phyloP scores from a whole-genome alignment of 1,284 basidiomycete genomes.

The Moesziomyces parantarcticus region DNA sequence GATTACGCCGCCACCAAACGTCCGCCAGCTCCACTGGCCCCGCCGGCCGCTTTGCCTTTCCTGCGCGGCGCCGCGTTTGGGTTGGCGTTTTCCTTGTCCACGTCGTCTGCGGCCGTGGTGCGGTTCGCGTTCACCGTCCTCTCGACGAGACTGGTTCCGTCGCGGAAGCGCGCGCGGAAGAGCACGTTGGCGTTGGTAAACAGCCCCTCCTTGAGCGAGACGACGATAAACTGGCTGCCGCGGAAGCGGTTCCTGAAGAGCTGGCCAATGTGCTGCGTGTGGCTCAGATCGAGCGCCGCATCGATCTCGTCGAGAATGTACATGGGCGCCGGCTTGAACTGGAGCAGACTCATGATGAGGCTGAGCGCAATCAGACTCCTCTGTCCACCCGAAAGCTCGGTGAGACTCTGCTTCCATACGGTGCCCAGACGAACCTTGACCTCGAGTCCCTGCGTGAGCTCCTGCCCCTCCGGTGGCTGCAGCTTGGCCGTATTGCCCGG shows the following conservation, averaged over 20 bases:
- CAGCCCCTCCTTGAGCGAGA: conserved; percentile 90
- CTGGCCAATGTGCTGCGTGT: conserved; percentile 95
- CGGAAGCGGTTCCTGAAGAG: conserved; percentile 97
- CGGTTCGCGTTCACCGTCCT: conserved; percentile 50
- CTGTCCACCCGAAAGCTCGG: conserved; percentile 96
- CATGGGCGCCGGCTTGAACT: conserved; percentile 99
- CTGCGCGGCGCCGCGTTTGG: conserved; percentile 10
- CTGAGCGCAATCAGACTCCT: conserved; percentile 95
- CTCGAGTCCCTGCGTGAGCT: conserved; percentile 92
- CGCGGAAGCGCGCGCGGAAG: conserved; percentile 89
- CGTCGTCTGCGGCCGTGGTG: conserved; percentile 27
- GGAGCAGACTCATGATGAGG: conserved; percentile 95
- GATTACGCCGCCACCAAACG: conserved; percentile 22
- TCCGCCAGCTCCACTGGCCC: not conserved
- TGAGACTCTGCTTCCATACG: conserved; percentile 97
- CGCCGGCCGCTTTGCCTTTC: conserved; percentile 12
- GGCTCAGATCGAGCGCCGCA: conserved; percentile 92
- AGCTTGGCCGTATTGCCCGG: conserved; percentile 97
- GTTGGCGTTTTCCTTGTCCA: conserved; percentile 35
- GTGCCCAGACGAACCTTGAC: conserved; percentile 94
- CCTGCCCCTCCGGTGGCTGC: conserved; percentile 90
- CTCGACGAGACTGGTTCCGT: conserved; percentile 91
- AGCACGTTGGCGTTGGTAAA: conserved; percentile 98
- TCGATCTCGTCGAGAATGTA: conserved; percentile 99
- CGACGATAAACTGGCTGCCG: conserved; percentile 97